phyloP scores from a whole-genome alignment of 2,329 filamentous ascomycete species.

The Arachnomyces sp. region DNA sequence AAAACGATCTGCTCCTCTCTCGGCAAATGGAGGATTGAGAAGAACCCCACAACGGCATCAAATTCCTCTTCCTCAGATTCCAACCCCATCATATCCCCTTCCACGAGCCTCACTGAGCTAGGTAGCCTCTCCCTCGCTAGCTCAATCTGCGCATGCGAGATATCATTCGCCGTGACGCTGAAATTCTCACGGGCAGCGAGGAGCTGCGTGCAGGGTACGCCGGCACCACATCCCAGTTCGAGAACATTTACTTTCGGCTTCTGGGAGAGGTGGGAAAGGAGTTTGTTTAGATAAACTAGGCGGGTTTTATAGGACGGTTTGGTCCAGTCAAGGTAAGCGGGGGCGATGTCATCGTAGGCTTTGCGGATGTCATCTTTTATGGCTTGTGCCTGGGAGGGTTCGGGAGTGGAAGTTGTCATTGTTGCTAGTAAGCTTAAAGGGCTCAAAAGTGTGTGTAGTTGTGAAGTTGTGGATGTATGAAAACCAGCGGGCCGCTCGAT shows the following conservation, averaged over 20 bases:
- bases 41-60: constrained; percentile 45
- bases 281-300: constrained; percentile 21
- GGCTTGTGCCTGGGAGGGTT: no score
- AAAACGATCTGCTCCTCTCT: constrained; percentile 42
- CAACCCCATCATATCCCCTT: constrained; percentile 37
- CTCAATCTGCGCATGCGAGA: constrained; percentile 32
- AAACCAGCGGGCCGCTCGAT: no score
- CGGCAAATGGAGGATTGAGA: constrained; percentile 49
- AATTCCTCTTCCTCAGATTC: constrained; percentile 29
- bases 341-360: constrained; percentile 30
- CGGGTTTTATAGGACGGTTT: constrained; percentile 19
- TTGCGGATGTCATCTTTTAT: no score
- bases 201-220: constrained; percentile 24
- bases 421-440: no score
- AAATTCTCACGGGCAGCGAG: constrained; percentile 14
- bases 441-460: no score
- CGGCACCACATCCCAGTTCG: constrained; percentile 36
- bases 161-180: constrained; percentile 35
- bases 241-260: constrained; percentile 19
- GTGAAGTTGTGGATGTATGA: no score
- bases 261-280: constrained; percentile 18
- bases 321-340: constrained; percentile 31
- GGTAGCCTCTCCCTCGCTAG: constrained; percentile 23
- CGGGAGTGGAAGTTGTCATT: no score
- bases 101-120: constrained; percentile 18